phyloP scores from a whole-genome alignment of 2,329 filamentous ascomycete species.

The Beauveria sp. region DNA sequence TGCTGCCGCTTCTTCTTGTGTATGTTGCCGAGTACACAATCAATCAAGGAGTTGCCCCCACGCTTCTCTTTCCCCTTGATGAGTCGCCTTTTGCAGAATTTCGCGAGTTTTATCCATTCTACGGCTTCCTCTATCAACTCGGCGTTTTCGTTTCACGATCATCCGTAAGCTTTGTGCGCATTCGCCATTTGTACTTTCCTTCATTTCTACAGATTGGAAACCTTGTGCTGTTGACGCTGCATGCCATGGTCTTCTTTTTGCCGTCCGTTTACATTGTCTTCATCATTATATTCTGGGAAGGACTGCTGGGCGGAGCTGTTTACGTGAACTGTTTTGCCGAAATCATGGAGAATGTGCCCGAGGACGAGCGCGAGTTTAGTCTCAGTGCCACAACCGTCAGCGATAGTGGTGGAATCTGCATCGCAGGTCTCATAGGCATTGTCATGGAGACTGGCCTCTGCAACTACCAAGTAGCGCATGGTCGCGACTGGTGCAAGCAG shows the following conservation, averaged over 20 bases:
- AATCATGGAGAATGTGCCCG: conserved; percentile 75
- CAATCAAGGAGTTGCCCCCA: conserved; percentile 89
- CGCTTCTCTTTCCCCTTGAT: conserved; percentile 74
- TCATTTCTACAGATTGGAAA: conserved; percentile 78
- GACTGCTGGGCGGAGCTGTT: conserved; percentile 78
- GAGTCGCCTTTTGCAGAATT: conserved; percentile 72
- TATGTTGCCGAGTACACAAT: conserved; percentile 97
- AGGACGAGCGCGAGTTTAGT: conserved; percentile 81
- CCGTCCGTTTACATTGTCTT: conserved; percentile 85
- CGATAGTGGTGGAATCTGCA: conserved; percentile 83
- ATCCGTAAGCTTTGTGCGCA: conserved; percentile 77
- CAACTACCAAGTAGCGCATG: conserved; percentile 73
- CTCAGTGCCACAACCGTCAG: conserved; percentile 84
- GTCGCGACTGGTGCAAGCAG: conserved; percentile 64
- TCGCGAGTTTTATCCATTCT: conserved; percentile 88
- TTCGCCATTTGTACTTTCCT: conserved; percentile 74
- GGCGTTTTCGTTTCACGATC: conserved; percentile 93
- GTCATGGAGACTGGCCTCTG: conserved; percentile 75
- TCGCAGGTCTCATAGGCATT: conserved; percentile 80
- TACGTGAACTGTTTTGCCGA: conserved; percentile 96
- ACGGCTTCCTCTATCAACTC: conserved; percentile 88
- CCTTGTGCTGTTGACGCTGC: conserved; percentile 61
- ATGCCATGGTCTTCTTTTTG: conserved; percentile 74
- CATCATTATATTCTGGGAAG: conserved; percentile 85
- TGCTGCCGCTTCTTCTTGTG: conserved; percentile 85